Evolutionary conservation across 2,329 filamentous ascomycete genomes (phyloP), one percentile per base, ranked within the genome.

Genomic region (Ceratocystis destructans): DNA sequence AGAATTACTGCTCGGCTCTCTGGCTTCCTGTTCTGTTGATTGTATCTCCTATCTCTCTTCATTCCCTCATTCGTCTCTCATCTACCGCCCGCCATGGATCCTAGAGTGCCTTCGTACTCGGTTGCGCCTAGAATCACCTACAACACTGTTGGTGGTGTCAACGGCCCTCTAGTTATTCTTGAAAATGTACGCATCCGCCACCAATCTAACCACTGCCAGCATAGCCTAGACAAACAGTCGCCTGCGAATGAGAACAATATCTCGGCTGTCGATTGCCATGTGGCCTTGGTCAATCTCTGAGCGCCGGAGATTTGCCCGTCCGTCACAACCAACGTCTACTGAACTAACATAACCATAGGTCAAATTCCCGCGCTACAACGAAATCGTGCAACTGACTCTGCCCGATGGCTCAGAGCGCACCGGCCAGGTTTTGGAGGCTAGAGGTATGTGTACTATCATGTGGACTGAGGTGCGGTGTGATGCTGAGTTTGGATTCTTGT

Each of bases 121-220:
- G 78, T 85, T 72, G 75, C 79, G 71, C 83, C 83, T 68, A 78
- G 82, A 73, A 77, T 97, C 78, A 87, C 88, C 74, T 99, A 99
- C 85, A 99, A 99, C 82, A 99, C 94, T 72, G 91, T 99, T 75
- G 90, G 91, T 74, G 93, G 93, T 81, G 87, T 99, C 78, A 99
- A 99, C 80, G 94, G 94, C 68, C 94, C 94, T 73, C 84, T 99
- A 77, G 94, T 99, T 75, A 93, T 99, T 74, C 84, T 99, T 71
- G 94, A 97, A 76, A 95, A 96, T 84, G 93, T 96, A 77, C 64
- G 68, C 57, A n/a, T 31, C 12, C 20, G 5, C 33, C 61, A 2
- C 31, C 59, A 20, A 20, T 37, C 41, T 59, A 64, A 57, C 45
- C 10, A 53, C 20, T 31, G 25, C 44, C 55, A n/a, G 55, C 22